Evolutionary conservation across 2,329 filamentous ascomycete species (phyloP).

Genomic region (Hypoxylon sp.): DNA sequence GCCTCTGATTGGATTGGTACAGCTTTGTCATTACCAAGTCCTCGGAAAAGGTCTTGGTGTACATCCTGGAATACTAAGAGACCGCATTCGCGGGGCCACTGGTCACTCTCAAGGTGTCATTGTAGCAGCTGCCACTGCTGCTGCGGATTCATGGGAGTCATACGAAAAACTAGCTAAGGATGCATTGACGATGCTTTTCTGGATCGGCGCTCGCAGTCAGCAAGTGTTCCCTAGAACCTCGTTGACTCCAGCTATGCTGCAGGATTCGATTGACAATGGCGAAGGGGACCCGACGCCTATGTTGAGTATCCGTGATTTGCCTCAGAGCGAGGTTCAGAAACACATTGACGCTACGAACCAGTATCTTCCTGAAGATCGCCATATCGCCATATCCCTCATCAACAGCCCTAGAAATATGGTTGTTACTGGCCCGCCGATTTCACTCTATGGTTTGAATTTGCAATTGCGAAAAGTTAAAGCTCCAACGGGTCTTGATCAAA

Average conservation of each 20-base stretch:
- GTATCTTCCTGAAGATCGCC: conserved; percentile 91
- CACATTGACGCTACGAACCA: conserved; percentile 98
- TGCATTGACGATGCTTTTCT: conserved; percentile 94
- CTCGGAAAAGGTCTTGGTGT: conserved; percentile 93
- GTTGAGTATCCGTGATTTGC: conserved; percentile 95
- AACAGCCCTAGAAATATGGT: conserved; percentile 98
- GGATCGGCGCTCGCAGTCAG: conserved; percentile 97
- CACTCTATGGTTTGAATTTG: conserved; percentile 94
- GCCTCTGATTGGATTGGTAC: conserved; percentile 94
- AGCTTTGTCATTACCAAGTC: conserved; percentile 95
- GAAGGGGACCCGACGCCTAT: conserved; percentile 98
- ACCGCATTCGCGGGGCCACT: conserved; percentile 88
- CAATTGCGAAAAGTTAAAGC: conserved; percentile 97
- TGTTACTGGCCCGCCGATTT: conserved; percentile 95
- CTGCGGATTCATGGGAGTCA: conserved; percentile 92
- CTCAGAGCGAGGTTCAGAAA: conserved; percentile 89
- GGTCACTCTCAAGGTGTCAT: conserved; percentile 98
- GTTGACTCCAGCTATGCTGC: conserved; percentile 88
- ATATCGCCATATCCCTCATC: conserved; percentile 94
- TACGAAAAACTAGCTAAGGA: conserved; percentile 85
- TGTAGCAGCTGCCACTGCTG: conserved; percentile 90
- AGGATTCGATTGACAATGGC: conserved; percentile 93
- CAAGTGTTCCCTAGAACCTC: conserved; percentile 97
- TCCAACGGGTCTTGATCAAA: conserved; percentile 96
- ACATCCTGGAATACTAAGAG: conserved; percentile 88